Base-by-base conservation (phyloP, 495 filamentous ascomycete species). In the Ramalina intermedia region DNA sequence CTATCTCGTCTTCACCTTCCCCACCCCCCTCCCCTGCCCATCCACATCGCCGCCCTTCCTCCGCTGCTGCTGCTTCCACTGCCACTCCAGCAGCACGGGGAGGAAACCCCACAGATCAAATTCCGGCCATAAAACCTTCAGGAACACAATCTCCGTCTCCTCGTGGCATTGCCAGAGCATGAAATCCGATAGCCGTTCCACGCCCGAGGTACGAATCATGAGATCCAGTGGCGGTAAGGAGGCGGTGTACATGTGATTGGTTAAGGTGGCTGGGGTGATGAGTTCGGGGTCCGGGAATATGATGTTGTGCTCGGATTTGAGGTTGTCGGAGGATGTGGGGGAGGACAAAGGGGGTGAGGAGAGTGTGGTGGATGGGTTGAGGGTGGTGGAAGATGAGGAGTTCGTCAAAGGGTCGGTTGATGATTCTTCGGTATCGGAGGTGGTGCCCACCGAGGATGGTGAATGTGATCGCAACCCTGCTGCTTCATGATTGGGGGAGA, bases 81-180 rank as follows among this genome's bases (percentile, higher is more conserved):
- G 90, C 90, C 90, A 96, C 51, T 90, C 85, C 27, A 94, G 66
- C 35, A 98, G 66, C 4, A 96, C 87, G 0, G 93, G 91, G 23
- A 98, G 56, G 65, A 98, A 96, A 39, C 86, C 71, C 89, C 88
- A 93, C 11, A 98, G 70, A 59, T 93, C 88, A 55, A 98, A 95
- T 55, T 96, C 87, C 4, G 91, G 91, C 91, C 91, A 98, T 39
- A 96, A 66, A 48, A 86, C 90, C 49, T 95, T 77, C 37, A 95
- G 62, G 65, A 96, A 98, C 37, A 86, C 85, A 47, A 96, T 82
- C 47, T 94, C 82, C 0, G 91, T 96, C 39, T 90, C 71, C 57
- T 93, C 73, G 56, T 96, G 88, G 57, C 84, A 89, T 64, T 98
- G 91, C 91, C 91, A 98, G 46, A 98, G 79, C 88, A 98, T 88